Percentiles rank a stretch among this genome's conserved stretches.
phyloP scores from a whole-genome alignment of 129 eudicot genomes.

The Logfia minima region DNA sequence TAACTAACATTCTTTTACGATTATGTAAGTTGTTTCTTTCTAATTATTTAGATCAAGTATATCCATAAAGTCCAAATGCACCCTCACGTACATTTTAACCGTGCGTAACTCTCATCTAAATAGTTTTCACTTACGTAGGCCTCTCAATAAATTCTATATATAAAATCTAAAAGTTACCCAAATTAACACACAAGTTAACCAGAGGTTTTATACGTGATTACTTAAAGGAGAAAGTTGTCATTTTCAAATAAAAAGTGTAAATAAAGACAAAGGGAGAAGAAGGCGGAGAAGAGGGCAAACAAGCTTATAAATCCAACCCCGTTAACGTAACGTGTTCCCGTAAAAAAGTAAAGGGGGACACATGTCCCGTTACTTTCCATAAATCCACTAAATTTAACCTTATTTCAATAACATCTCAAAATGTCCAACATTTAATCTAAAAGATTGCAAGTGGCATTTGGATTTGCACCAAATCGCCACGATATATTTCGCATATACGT shows the following conservation, averaged over 20 bases:
- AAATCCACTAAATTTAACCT: conserved; percentile 28
- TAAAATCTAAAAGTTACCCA: no score
- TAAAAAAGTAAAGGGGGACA: conserved; percentile 28
- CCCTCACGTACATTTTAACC: no score
- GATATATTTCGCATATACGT: neutral
- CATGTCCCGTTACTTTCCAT: conserved; percentile 36
- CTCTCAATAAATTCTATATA: no score
- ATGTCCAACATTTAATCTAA: neutral
- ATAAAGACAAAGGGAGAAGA: conserved; percentile 18
- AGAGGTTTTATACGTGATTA: no score
- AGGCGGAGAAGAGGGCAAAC: conserved; percentile 1
- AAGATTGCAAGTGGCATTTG: conserved; percentile 12
- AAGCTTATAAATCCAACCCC: neutral
- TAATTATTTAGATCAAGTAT: no score
- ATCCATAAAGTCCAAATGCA: no score
- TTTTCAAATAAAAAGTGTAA: neutral
- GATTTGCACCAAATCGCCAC: conserved; percentile 26
- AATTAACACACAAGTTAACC: no score
- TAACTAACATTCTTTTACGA: no score
- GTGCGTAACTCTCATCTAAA: no score
- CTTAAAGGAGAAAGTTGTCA: no score
- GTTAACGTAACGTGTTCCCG: conserved; percentile 5
- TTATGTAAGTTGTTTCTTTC: no score
- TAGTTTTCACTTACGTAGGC: no score
- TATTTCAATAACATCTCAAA: conserved; percentile 16